phyloP scores from a whole-genome alignment of 805 yeast genomes.

The Saccharomyces paradoxus region DNA sequence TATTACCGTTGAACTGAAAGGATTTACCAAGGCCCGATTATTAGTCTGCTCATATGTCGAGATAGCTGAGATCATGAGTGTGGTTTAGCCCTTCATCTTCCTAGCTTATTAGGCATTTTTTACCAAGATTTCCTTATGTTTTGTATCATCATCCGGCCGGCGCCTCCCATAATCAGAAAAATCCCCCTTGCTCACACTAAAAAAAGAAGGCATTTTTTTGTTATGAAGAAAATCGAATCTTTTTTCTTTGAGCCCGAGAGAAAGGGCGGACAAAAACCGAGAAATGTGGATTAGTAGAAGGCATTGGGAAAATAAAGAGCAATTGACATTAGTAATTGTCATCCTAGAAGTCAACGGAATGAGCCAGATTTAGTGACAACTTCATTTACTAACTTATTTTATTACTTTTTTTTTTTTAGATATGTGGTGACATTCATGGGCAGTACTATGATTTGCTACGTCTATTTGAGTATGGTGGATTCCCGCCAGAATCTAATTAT shows the following conservation, averaged over 20 bases:
- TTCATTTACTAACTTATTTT: constrained; percentile 8
- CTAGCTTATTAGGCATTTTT: neutral
- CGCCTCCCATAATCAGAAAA: neutral
- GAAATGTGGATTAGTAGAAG: neutral
- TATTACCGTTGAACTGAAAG: neutral
- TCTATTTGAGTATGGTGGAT: constrained; percentile 95
- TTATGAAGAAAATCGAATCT: neutral
- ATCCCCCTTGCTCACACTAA: neutral
- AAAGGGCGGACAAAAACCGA: neutral
- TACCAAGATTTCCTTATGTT: neutral
- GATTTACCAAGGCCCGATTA: neutral
- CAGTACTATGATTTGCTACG: constrained; percentile 94
- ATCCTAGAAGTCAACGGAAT: neutral
- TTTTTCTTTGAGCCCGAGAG: neutral
- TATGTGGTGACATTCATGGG: constrained; percentile 97
- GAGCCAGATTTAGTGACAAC: neutral
- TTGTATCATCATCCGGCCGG: neutral
- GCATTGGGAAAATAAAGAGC: neutral
- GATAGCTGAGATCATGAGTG: neutral
- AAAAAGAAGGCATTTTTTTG: neutral
- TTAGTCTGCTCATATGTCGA: neutral
- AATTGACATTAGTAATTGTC: neutral
- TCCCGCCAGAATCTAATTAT: constrained; percentile 98
- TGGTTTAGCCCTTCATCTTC: neutral
- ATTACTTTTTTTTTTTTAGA: constrained; percentile 28